Percentiles rank a stretch among this genome's conserved stretches.
Evolutionary conservation across 208 protist genomes (phyloP).

Genomic region (Trichomonas vaginalis): DNA sequence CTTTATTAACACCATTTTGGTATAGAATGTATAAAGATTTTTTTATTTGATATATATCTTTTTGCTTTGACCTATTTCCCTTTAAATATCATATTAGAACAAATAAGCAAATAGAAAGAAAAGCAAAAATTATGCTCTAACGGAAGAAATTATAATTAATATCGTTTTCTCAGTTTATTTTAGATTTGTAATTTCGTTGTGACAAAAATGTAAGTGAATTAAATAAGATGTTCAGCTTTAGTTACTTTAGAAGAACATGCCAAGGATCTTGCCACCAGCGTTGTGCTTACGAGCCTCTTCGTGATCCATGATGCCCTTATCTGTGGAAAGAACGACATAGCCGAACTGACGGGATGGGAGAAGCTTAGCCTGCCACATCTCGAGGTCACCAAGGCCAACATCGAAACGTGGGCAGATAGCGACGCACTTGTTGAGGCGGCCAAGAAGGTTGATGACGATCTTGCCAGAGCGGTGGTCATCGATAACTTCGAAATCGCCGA

Average conservation of each 20-base stretch:
- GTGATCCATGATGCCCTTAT: constrained; percentile 99
- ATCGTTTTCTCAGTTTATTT: too few species aligned
- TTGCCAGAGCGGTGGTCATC: constrained; percentile 98
- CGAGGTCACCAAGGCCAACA: constrained; percentile 67
- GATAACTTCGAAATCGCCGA: constrained; percentile 99
- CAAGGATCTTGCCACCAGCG: constrained; percentile 99
- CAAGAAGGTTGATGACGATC: constrained; percentile 98
- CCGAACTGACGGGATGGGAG: constrained; percentile 99
- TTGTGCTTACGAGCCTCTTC: constrained; percentile 89
- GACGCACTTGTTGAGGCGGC: constrained; percentile 99
- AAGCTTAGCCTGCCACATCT: constrained; percentile 94
- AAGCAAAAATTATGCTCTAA: too few species aligned
- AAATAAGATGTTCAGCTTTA: too few species aligned
- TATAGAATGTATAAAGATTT: too few species aligned
- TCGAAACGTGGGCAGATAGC: constrained; percentile 69
- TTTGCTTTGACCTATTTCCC: too few species aligned
- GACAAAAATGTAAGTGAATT: too few species aligned
- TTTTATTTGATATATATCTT: too few species aligned
- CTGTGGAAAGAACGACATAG: constrained; percentile 97
- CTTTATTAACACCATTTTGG: too few species aligned
- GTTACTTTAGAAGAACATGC: constrained; percentile 99
- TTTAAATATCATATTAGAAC: too few species aligned
- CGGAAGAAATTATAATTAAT: too few species aligned
- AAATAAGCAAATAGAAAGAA: too few species aligned
- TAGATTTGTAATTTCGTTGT: too few species aligned